Base-by-base conservation (phyloP, 768 basidiomycete species). In the Austroboletus festivus region DNA sequence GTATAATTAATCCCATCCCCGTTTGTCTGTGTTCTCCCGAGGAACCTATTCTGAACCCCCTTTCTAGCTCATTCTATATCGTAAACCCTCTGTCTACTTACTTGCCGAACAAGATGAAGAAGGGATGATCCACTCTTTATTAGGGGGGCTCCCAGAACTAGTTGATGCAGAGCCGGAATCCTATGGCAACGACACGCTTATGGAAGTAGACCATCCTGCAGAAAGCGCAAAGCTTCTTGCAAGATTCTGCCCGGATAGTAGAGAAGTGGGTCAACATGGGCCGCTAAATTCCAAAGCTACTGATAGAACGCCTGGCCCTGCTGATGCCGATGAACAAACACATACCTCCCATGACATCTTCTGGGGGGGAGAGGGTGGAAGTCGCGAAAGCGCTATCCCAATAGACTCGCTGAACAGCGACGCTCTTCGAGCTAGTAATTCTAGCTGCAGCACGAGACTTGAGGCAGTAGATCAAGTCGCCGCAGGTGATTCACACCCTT, bases 51-150 rank as follows among this genome's bases (percentile, higher is more conserved):
- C 42, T 53, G 26, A 57, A 41, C 11, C 20, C 6, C 8, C 2
- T 38, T 18, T 51, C 1, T 60, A 95, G 93, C 73, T 93, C 35
- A 76, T 90, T 37, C 66, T 95, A 10, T 71, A 78, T 5, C 80
- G 89, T 48, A 91, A 88, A 63, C 72, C 77, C 13, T 82, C 89
- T 47, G 79, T 89, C 18, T 55, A 75, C 45, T 62, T 68, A 22
- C 68, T 95, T 18, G 75, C 82, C 46, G 72, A 78, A 44, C 85
- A 84, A 58, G 85, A 80, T 20, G 88, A 89, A 54, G 88, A 87
- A 3, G 86, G 89, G 21, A 89, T 89, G 87, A 72, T 88, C 31
- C 89, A 91, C 63, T 83, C 87, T 3, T 57, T 89, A 10, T 71
- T 91, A 16, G 84, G 79, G 38, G 71, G 76, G n/a, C 61, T 89